Conservation (phyloP, 441 rosid species). For the Pelargonium cotyledonis region DNA sequence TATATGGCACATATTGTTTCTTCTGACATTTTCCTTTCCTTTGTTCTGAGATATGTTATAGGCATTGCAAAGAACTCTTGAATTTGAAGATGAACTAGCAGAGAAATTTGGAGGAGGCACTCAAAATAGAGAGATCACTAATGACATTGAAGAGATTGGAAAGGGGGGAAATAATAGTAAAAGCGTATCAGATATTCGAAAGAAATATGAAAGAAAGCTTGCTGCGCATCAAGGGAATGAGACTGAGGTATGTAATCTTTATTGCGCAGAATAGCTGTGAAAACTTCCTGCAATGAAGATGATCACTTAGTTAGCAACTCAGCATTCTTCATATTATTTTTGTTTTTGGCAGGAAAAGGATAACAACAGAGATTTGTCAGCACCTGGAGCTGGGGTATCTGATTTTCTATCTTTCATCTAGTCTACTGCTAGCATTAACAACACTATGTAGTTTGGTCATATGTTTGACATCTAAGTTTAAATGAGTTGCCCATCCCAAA, state of each 20-base stretch:
- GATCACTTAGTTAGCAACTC: not conserved
- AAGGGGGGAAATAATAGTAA: conserved; percentile 53
- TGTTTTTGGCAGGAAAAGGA: conserved; percentile 59
- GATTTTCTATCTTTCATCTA: conserved; percentile 10
- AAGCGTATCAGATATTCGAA: conserved; percentile 78
- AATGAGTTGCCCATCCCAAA: not conserved
- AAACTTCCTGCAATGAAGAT: conserved; percentile 5
- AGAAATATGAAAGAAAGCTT: conserved; percentile 91
- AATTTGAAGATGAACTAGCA: conserved; percentile 93
- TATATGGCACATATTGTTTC: conserved; percentile 11
- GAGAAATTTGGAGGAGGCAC: conserved; percentile 91
- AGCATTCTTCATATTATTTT: conserved; percentile 19
- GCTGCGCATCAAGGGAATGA: conserved; percentile 71
- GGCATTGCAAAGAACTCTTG: conserved; percentile 94
- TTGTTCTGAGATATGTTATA: conserved; percentile 30
- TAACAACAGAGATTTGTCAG: conserved; percentile 69
- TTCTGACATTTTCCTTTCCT: conserved; percentile 16
- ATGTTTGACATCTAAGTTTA: not conserved
- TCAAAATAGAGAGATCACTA: conserved; percentile 54
- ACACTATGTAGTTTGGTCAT: conserved; percentile 4
- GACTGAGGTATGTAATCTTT: conserved; percentile 42
- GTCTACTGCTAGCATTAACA: conserved; percentile 5
- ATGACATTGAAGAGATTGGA: conserved; percentile 86
- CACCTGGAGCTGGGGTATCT: conserved; percentile 96
- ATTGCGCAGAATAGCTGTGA: conserved; percentile 8